phyloP scores from a whole-genome alignment of 2,329 filamentous ascomycete species.

The Mycosphaerella sp. region DNA sequence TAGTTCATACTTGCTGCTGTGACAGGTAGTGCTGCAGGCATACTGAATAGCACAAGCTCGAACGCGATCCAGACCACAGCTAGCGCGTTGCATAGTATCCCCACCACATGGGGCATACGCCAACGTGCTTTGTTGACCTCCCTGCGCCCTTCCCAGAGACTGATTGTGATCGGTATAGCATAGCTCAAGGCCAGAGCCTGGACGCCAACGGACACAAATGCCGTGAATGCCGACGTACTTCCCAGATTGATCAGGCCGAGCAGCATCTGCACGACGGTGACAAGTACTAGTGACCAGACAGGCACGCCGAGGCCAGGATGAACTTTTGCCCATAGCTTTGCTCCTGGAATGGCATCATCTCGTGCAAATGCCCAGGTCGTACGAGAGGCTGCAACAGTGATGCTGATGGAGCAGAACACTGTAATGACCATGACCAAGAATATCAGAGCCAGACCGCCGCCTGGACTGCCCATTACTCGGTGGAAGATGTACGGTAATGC shows the following conservation, averaged over 20 bases:
- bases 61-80: slow-evolving; percentile 29
- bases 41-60: slow-evolving; percentile 44
- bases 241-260: slow-evolving; percentile 48
- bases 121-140: slow-evolving; percentile 16
- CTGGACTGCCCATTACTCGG: slow-evolving; percentile 45
- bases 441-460: slow-evolving; percentile 44
- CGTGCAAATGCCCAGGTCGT: slow-evolving; percentile 43
- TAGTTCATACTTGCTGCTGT: slow-evolving; percentile 52
- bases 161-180: slow-evolving; percentile 47
- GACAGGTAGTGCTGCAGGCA: slow-evolving; percentile 50
- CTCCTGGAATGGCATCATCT: slow-evolving; percentile 41
- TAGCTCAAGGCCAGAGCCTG: slow-evolving; percentile 53
- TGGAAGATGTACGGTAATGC: slow-evolving; percentile 49
- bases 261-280: slow-evolving; percentile 45
- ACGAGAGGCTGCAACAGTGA: slow-evolving; percentile 47
- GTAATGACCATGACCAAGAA: slow-evolving; percentile 47
- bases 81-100: slow-evolving; percentile 23
- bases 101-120: slow-evolving; percentile 33
- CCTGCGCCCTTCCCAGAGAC: slow-evolving; percentile 35
- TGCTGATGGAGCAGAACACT: slow-evolving; percentile 50
- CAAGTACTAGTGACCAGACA: slow-evolving; percentile 39
- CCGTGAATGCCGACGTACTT: slow-evolving; percentile 44
- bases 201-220: slow-evolving; percentile 51
- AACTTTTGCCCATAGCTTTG: slow-evolving; percentile 32
- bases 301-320: slow-evolving; percentile 38